Percentiles rank a stretch among this genome's conserved stretches.
These are phyloP conservation scores for Phytophthora pisi DNA, from an alignment of 352 stramenopile genomes.

Conservation along the genomic window DNA sequence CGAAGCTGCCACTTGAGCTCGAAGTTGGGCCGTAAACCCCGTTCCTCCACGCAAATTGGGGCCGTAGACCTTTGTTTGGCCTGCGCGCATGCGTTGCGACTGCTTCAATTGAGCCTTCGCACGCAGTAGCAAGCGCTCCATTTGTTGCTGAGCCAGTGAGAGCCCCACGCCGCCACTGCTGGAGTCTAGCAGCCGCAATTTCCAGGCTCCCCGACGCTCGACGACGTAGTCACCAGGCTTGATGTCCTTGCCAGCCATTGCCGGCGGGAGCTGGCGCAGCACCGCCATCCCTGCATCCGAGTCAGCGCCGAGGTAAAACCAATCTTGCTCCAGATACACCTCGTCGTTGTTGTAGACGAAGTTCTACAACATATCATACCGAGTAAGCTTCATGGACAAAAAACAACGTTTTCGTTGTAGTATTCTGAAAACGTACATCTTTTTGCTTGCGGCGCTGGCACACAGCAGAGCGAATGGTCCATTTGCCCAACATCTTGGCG, in stretches of 20 bases:
- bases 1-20: conserved; percentile 49
- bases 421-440: conserved; percentile 43
- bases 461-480: conserved; percentile 75
- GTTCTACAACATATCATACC: conserved; percentile 32
- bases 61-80: conserved; percentile 54
- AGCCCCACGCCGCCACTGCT: conserved; percentile 67
- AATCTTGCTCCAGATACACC: conserved; percentile 84
- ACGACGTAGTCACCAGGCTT: conserved; percentile 74
- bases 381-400: too few relatives aligned
- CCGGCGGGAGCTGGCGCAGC: conserved; percentile 60
- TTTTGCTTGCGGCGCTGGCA: conserved; percentile 44
- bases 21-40: conserved; percentile 58
- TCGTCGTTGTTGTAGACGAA: conserved; percentile 88
- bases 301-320: conserved; percentile 82
- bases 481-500: conserved; percentile 77
- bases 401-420: too few relatives aligned
- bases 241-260: conserved; percentile 34
- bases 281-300: conserved; percentile 67
- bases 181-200: conserved; percentile 70
- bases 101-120: conserved; percentile 81
- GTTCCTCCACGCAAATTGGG: conserved; percentile 52
- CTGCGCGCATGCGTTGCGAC: conserved; percentile 71
- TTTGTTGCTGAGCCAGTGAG: conserved; percentile 78
- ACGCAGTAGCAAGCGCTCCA: conserved; percentile 73
- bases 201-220: conserved; percentile 70